Conservation (phyloP, 2,329 filamentous ascomycete genomes). For the Colletotrichum sp. region DNA sequence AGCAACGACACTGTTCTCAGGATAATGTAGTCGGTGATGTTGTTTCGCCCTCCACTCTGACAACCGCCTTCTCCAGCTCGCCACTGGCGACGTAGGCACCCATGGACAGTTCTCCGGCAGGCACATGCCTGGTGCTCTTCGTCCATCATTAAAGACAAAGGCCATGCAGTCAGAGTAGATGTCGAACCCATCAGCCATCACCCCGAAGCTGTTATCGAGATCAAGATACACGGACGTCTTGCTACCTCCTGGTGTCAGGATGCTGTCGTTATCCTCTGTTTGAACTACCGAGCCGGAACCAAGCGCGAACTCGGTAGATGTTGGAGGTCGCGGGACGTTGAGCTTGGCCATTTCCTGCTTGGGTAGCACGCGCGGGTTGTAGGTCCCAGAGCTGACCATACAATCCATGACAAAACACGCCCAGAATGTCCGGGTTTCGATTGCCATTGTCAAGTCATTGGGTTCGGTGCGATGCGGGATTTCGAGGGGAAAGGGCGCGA, state of each 20-base stretch:
- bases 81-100: conserved; percentile 40
- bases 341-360: conserved; percentile 37
- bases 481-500: conserved; percentile 31
- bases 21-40: conserved; percentile 39
- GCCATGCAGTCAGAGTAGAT: conserved; percentile 46
- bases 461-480: conserved; percentile 18
- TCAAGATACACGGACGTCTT: conserved; percentile 24
- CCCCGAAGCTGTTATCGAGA: conserved; percentile 34
- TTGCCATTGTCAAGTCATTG: conserved; percentile 28
- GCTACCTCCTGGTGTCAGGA: not conserved
- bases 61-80: conserved; percentile 29
- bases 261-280: conserved; percentile 20
- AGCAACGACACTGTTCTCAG: conserved; percentile 38
- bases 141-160: conserved; percentile 46
- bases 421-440: conserved; percentile 48
- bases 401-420: conserved; percentile 51
- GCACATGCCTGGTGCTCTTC: conserved; percentile 43
- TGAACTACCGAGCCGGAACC: not conserved
- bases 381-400: conserved; percentile 46
- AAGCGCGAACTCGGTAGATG: conserved; percentile 7
- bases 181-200: conserved; percentile 46
- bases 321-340: conserved; percentile 29
- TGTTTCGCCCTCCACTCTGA: conserved; percentile 40
- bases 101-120: conserved; percentile 43
- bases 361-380: conserved; percentile 40